These are phyloP conservation scores for Datura wrightii DNA, from an alignment of 257 asterid genomes.

Conservation along the genomic window DNA sequence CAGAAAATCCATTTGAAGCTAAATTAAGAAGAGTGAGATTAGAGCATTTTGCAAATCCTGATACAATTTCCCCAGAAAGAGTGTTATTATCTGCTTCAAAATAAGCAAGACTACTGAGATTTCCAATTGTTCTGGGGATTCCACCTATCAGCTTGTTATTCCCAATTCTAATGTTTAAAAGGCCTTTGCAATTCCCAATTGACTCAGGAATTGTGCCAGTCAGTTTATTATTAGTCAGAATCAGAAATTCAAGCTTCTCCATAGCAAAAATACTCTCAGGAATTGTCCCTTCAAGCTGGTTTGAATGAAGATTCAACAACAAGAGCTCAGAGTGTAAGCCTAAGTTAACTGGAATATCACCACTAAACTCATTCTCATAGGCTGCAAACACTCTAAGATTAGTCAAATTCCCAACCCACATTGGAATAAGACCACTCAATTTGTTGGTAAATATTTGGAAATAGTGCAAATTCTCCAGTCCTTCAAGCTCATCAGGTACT, in stretches of 20 bases:
- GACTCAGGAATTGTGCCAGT: conserved; percentile 66
- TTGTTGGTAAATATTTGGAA: conserved; percentile 72
- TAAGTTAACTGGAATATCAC: conserved; percentile 67
- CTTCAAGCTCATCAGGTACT: conserved; percentile 73
- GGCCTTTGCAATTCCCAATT: conserved; percentile 72
- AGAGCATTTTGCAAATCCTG: conserved; percentile 80
- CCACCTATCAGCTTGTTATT: conserved; percentile 72
- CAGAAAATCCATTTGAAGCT: conserved; percentile 83
- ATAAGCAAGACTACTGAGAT: conserved; percentile 82
- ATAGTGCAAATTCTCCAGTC: conserved; percentile 58
- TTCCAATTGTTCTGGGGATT: conserved; percentile 79
- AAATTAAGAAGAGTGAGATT: conserved; percentile 86
- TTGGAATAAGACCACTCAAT: conserved; percentile 81
- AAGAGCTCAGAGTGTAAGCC: conserved; percentile 67
- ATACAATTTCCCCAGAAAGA: conserved; percentile 81
- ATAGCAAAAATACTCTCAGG: conserved; percentile 78
- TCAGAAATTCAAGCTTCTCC: conserved; percentile 73
- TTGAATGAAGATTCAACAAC: conserved; percentile 87
- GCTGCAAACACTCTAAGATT: conserved; percentile 72
- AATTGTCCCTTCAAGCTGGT: conserved; percentile 73
- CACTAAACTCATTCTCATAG: conserved; percentile 81
- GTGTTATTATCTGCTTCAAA: conserved; percentile 87
- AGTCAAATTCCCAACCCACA: conserved; percentile 76
- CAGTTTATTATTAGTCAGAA: conserved; percentile 76
- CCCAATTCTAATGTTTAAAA: conserved; percentile 85